Percentiles rank a stretch among this genome's conserved stretches.
phyloP scores from a whole-genome alignment of 306 rosid genomes.

The Sphenostylis stenocarpa region DNA sequence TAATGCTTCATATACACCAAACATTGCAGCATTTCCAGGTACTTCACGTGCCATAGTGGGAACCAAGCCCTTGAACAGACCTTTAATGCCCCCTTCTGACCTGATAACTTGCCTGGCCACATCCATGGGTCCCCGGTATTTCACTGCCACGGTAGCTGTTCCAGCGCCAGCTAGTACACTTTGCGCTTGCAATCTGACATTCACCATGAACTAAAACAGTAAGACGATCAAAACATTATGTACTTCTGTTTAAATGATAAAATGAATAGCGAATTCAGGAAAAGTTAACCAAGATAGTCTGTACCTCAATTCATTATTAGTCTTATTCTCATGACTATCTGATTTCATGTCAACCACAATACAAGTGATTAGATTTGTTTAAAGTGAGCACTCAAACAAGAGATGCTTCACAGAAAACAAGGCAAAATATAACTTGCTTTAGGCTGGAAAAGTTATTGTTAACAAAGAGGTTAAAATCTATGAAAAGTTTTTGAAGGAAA shows the following conservation, averaged over 20 bases:
- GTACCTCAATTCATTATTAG: neutral
- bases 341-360: constrained; percentile 16
- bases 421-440: neutral
- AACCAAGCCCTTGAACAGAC: constrained; percentile 85
- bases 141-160: constrained; percentile 55
- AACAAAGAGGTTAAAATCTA: constrained; percentile 6
- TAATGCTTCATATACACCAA: constrained; percentile 80
- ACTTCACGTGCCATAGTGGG: constrained; percentile 93
- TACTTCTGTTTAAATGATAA: neutral
- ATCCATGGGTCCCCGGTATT: constrained; percentile 95
- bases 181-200: constrained; percentile 89
- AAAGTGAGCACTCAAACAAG: neutral
- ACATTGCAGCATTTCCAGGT: constrained; percentile 96
- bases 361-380: neutral
- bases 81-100: constrained; percentile 83
- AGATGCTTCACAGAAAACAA: neutral
- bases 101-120: constrained; percentile 81
- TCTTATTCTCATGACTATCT: neutral
- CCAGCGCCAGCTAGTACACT: constrained; percentile 68
- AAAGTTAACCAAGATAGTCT: constrained; percentile 10
- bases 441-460: neutral
- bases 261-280: neutral
- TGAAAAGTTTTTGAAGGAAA: neutral
- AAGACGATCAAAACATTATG: constrained; percentile 1
- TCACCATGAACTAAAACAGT: constrained; percentile 17